Evolutionary conservation across 2,329 filamentous ascomycete species (phyloP), one percentile per base, ranked within the genome.

Genomic region (Aspergillus novofumigatus): DNA sequence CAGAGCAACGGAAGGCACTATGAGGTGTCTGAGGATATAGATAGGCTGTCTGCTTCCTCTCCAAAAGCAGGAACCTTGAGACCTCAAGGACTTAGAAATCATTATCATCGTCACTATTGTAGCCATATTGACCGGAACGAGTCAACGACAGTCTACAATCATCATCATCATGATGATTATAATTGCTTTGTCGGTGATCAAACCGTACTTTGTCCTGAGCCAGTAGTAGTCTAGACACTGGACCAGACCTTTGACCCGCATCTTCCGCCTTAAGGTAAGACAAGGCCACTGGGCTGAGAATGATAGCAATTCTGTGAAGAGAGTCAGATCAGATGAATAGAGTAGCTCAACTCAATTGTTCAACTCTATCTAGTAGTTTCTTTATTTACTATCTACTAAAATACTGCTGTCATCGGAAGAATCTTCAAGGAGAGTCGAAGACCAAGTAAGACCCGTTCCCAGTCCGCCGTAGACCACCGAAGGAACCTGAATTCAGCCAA

Each of bases 211-310:
- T 47, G 21, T 47, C 44, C 44, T 47, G 23, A 47, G 21, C 44
- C 44, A 47, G 14, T 47, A 47, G 14, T 47, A 47, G 55, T 51
- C 55, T 56, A 53, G 54, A 56, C 45, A 32, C 32, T 49, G 49
- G 49, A 44, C 42, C 52, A 44, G 44, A 47, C 52, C 38, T 48
- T 52, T 53, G 55, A 56, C 55, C 55, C 55, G 55, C 55, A 56
- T 51, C 26, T 49, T 42, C 51, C 55, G 51, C 51, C 11, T 26
- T 21, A 17, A 49, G 23, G 20, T 20, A 20, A 23, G 17, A 29
- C 9, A 20, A n/a, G 42, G 14, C 17, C 20, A 26, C 20, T 48
- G 38, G 38, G 41, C 42, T 47, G 42, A 35, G 29, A 49, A 28
- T 42, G 23, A 42, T 35, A 38, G 55, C 28, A 17, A 11, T 26